Conservation (phyloP, 371 early-diverging fungal genomes). For the Lichtheimia ramosa region DNA sequence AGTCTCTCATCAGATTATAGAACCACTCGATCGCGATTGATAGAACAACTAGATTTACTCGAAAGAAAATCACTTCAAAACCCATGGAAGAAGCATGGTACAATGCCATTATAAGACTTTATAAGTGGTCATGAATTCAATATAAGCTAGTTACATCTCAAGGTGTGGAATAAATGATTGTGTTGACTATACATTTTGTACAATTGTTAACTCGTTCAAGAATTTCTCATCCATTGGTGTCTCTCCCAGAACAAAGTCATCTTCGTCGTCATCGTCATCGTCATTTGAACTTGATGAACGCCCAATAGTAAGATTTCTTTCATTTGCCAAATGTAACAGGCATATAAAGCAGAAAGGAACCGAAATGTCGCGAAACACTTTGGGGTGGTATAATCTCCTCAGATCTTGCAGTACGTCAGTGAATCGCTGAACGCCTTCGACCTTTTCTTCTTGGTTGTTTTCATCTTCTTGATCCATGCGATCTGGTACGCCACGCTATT, state of each 20-base stretch:
- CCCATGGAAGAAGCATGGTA: conserved; percentile 95
- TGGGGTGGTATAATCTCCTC: conserved; percentile 70
- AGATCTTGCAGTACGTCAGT: conserved; percentile 71
- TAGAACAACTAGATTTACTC: conserved; percentile 86
- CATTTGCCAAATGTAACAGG: conserved; percentile 94
- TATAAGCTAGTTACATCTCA: conserved; percentile 1
- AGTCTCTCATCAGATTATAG: conserved; percentile 9
- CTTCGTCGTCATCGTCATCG: conserved; percentile 18
- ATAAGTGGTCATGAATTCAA: not conserved
- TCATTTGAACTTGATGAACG: not conserved
- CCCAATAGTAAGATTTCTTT: conserved; percentile 67
- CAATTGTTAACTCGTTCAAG: conserved; percentile 37
- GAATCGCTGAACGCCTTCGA: conserved; percentile 65
- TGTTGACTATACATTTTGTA: conserved; percentile 24
- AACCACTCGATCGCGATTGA: conserved; percentile 80
- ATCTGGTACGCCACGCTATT: not conserved
- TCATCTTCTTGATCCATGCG: not conserved
- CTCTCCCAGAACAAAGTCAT: conserved; percentile 45
- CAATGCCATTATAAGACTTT: conserved; percentile 77
- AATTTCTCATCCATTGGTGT: conserved; percentile 23
- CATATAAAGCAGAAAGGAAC: conserved; percentile 96
- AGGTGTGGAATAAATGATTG: not conserved
- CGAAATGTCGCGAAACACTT: conserved; percentile 85
- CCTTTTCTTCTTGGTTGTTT: conserved; percentile 20
- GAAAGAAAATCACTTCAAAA: conserved; percentile 71